A percentile compares a stretch with the other conserved stretches of the same genome.
Conservation (phyloP, 2,329 filamentous ascomycete genomes). For the Dothistroma pini region DNA sequence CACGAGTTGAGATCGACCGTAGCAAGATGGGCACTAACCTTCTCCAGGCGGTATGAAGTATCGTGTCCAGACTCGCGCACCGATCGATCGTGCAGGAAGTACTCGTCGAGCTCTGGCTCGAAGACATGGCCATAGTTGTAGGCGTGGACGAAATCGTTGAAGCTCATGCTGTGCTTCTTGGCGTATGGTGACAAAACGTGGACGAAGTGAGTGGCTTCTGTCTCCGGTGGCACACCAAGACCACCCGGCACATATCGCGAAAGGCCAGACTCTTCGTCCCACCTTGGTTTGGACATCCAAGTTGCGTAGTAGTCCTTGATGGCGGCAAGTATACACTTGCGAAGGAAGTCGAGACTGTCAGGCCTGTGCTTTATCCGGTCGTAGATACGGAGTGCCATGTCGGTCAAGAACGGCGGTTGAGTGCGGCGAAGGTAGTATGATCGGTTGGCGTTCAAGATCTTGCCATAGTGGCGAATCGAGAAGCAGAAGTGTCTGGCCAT, state of each 20-base stretch:
- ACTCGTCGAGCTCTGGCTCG: conserved; percentile 88
- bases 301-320: conserved; percentile 96
- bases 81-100: conserved; percentile 93
- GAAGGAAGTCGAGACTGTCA: conserved; percentile 75
- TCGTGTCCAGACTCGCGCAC: conserved; percentile 97
- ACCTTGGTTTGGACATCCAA: conserved; percentile 70
- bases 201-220: conserved; percentile 79
- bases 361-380: conserved; percentile 87
- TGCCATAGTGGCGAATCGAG: conserved; percentile 96
- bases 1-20: conserved; percentile 94
- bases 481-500: conserved; percentile 99
- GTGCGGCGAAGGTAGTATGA: conserved; percentile 94
- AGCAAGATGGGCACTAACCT: conserved; percentile 79
- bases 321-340: conserved; percentile 74
- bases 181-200: conserved; percentile 79
- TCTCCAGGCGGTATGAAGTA: conserved; percentile 89
- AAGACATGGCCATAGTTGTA: conserved; percentile 76
- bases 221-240: conserved; percentile 83
- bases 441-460: conserved; percentile 94
- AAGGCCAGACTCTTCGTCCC: conserved; percentile 72
- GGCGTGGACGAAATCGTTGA: conserved; percentile 78
- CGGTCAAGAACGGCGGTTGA: conserved; percentile 93
- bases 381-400: conserved; percentile 93
- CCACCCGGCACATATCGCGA: conserved; percentile 83
- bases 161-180: conserved; percentile 76